Evolutionary conservation across 192 early-diverging fungal species (phyloP), one percentile per base, ranked within the genome.

Genomic region (Backusella westeae): DNA sequence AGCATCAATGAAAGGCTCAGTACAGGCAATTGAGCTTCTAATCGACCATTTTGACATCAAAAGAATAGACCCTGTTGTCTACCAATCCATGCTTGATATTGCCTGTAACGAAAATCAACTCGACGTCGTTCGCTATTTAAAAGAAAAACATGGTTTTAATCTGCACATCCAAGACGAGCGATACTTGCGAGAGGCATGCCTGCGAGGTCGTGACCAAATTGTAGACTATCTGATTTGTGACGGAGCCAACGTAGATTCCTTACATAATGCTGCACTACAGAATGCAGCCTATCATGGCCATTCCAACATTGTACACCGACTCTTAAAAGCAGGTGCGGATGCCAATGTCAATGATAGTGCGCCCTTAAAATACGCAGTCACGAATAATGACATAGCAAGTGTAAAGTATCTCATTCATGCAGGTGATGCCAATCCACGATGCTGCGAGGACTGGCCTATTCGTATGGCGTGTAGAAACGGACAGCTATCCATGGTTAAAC

Each of bases 171-270:
- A 80, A n/a, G 21, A 69, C 6, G 82, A 83, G 32, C 67, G 34
- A 26, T 38, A 73, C 9, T 19, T 83, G 19, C 42, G 82, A 56
- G 72, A 73, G 15, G 78, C 82, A 23, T 77, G 78, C 10, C 63
- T 80, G 8, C 10, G 34, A n/a, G 82, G 82, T 7, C 71, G 63
- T 39, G 9, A 36, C 0, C 73, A 70, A 9, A 49, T 83, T 8
- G 78, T 83, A 6, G 21, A 75, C 9, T 63, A 80, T 1, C 63
- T 83, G 4, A 44, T 83, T 8, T 41, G 38, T 6, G 49, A 70
- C 8, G 76, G 78, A 17, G 76, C 78, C 3, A 44, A 80, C 46
- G 69, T 83, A 3, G 77, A 77, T 66, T 69, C 76, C 10, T 81
- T 71, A 38, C 74, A 77, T 38, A 67, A 77, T 23, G 76, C 75